Evolutionary conservation across 495 filamentous ascomycete species (phyloP).

Genomic region (Penicillium alfredii): DNA sequence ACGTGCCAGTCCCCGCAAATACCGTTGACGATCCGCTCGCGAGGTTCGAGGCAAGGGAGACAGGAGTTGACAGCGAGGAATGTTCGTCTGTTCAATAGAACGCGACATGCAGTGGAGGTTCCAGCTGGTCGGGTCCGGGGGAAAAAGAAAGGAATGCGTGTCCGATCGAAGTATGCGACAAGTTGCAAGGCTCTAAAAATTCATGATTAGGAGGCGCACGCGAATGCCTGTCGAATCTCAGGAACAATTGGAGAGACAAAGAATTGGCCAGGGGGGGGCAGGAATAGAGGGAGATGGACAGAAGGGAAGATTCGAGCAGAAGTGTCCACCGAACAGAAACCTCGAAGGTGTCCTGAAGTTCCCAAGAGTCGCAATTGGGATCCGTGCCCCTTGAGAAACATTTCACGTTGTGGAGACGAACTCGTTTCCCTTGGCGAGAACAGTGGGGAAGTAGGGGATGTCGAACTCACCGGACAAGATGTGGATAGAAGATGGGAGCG

Average conservation of each 20-base stretch:
- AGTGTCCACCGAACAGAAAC: conserved; percentile 3
- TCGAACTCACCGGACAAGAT: conserved; percentile 14
- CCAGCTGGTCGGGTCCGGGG: conserved; percentile 9
- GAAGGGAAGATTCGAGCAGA: conserved; percentile 4
- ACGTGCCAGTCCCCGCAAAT: conserved; percentile 12
- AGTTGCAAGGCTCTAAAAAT: conserved; percentile 18
- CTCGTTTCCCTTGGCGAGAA: conserved; percentile 10
- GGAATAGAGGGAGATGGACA: conserved; percentile 1
- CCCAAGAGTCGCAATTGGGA: conserved; percentile 14
- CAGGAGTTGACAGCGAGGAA: conserved; percentile 21
- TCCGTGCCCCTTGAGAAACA: conserved; percentile 23
- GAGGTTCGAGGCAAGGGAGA: conserved; percentile 4
- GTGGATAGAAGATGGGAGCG: no score
- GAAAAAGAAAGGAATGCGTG: conserved; percentile 20
- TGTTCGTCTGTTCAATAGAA: conserved; percentile 22
- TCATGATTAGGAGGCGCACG: conserved; percentile 15
- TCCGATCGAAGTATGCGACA: conserved; percentile 19
- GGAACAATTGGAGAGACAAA: neutral
- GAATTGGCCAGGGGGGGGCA: neutral
- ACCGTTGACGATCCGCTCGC: conserved; percentile 13
- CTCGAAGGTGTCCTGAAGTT: conserved; percentile 12
- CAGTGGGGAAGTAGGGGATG: conserved; percentile 15
- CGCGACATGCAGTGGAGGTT: conserved; percentile 29
- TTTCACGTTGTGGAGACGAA: conserved; percentile 21
- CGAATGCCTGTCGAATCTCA: no score